These are phyloP conservation scores for Citrus reticulata DNA, from an alignment of 345 rosid genomes.

Conservation along the genomic window DNA sequence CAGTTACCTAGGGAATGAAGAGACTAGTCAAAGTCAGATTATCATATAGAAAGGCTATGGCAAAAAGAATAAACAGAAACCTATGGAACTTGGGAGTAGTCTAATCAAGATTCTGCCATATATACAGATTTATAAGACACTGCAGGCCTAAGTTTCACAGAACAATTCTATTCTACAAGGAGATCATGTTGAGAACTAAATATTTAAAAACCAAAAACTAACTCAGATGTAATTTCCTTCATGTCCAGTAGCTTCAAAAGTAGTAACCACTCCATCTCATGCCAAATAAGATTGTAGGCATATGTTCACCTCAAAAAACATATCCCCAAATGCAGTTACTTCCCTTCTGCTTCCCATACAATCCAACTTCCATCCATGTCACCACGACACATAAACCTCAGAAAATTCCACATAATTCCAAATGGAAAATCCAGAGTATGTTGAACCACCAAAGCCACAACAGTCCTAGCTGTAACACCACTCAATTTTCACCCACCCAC, in stretches of 20 bases:
- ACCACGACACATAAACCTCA: constrained; percentile 8
- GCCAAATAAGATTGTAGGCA: constrained; percentile 14
- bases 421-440: constrained; percentile 24
- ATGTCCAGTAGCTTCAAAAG: constrained; percentile 6
- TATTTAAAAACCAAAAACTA: background rate
- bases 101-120: constrained; percentile 29
- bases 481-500: background rate
- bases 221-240: constrained; percentile 4
- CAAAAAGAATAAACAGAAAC: constrained; percentile 18
- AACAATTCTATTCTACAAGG: constrained; percentile 11
- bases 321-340: background rate
- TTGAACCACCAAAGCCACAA: constrained; percentile 32
- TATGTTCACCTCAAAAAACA: background rate
- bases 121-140: constrained; percentile 29
- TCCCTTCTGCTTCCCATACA: constrained; percentile 17
- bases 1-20: constrained; percentile 8
- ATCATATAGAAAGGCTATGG: constrained; percentile 14
- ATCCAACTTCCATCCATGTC: constrained; percentile 22
- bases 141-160: constrained; percentile 15
- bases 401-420: constrained; percentile 15
- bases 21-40: constrained; percentile 12
- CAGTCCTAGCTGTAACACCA: constrained; percentile 12
- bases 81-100: constrained; percentile 13
- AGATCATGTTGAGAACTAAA: constrained; percentile 5
- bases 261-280: constrained; percentile 10